Base-by-base conservation (phyloP, 345 rosid species). In the Brassica juncea region DNA sequence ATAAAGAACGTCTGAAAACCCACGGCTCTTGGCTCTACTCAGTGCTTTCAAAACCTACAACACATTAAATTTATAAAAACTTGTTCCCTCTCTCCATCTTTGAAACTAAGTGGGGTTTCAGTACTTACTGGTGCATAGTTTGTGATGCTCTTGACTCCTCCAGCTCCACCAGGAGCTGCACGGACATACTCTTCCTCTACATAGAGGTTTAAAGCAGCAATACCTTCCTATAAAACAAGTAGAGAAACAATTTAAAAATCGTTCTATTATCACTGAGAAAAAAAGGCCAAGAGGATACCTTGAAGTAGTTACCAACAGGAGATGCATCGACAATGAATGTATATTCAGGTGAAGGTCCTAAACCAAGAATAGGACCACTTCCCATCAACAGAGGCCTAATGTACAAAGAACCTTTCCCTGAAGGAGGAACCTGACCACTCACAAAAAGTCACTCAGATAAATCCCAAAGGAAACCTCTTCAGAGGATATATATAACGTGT, bases 1-100 rank as follows among this genome's bases (percentile, higher is more conserved):
- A 84, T 93, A 95, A 11, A 95, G 86, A 49, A 95, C 99, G 82
- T 95, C 98, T 61, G 96, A 90, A 80, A 86, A 95, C 79, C 98
- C 99, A 67, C 79, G 81, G 72, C 88, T 94, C 86, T 90, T 93
- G 42, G 98, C 99, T 81, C 79, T 90, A 80, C 89, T 85, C 67
- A 89, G 88, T 34, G 97, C 98, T 87, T 87, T 95, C 78, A 95
- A 83, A 81, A 95, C 97, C 98, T 94, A 76, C 61, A 63, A 25
- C 8, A 34, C 16, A 34, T 25, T 49, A 34, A 34, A 34, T 72
- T 39, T 30, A 73, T 39, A 49, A 44, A 44, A 42, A 73, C 57
- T 14, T 72, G 12, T 58, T 6, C n/a, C 65, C 15, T 60, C 70
- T 61, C 27, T 6, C 19, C 55, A n/a, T 23, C 37, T 10, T 72